Percentiles rank a stretch among this genome's conserved stretches.
Evolutionary conservation across 176 grass and related monocot species (phyloP).

Genomic region (Oryza australiensis): DNA sequence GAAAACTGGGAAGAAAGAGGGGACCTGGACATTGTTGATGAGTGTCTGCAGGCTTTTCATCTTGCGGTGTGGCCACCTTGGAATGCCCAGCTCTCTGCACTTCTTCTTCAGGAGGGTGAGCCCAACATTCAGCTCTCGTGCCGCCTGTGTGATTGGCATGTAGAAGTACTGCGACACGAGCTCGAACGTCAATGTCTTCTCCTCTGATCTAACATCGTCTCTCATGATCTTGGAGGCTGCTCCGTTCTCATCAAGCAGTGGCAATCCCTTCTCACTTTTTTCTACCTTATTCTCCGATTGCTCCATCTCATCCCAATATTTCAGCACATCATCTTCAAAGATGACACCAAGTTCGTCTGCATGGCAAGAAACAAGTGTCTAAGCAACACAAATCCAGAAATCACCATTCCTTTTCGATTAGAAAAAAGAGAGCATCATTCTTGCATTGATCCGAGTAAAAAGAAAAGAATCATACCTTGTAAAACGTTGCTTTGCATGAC

Average conservation of each 20-base stretch:
- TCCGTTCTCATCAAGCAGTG: conserved; percentile 1
- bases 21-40: conserved; percentile 63
- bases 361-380: background rate
- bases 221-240: conserved; percentile 1
- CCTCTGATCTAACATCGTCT: conserved; percentile 17
- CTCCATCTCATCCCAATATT: conserved; percentile 54
- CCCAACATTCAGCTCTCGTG: conserved; percentile 59
- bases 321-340: conserved; percentile 38
- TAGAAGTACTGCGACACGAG: conserved; percentile 62
- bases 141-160: conserved; percentile 69
- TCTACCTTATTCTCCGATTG: background rate
- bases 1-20: background rate
- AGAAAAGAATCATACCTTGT: conserved; percentile 10
- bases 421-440: background rate
- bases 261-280: background rate
- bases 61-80: conserved; percentile 75
- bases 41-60: conserved; percentile 68
- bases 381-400: background rate
- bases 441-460: conserved; percentile 9
- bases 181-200: conserved; percentile 45
- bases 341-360: conserved; percentile 36
- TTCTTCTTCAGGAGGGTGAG: conserved; percentile 67
- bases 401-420: background rate
- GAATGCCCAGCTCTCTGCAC: conserved; percentile 68
- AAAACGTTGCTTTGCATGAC: background rate